Evolutionary conservation across 805 yeast species (phyloP).

Genomic region (Starmerella floris): DNA sequence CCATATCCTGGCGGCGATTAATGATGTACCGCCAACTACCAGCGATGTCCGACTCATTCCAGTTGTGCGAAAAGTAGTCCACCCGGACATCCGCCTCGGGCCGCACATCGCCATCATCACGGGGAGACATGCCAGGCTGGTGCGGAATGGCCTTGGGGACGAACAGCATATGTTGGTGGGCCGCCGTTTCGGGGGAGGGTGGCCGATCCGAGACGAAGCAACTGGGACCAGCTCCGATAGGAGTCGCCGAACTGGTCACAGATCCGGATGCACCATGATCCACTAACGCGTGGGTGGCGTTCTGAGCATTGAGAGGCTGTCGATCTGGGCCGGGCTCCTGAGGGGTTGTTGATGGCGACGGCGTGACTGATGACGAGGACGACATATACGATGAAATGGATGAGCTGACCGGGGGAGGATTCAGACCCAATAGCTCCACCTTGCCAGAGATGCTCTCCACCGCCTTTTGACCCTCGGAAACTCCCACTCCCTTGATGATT

Average conservation of each 20-base stretch:
- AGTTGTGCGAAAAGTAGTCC: constrained; percentile 85
- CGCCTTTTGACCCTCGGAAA: constrained; percentile 15
- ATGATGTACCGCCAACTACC: constrained; percentile 93
- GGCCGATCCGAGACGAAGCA: neutral
- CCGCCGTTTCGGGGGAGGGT: neutral
- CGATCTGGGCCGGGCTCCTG: neutral
- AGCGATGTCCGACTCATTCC: constrained; percentile 90
- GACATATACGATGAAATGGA: neutral
- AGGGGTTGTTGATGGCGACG: no score
- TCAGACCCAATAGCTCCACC: constrained; percentile 5
- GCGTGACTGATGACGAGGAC: neutral
- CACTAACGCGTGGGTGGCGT: neutral
- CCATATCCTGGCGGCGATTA: constrained; percentile 66
- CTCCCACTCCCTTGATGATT: constrained; percentile 2
- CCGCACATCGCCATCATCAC: constrained; percentile 30
- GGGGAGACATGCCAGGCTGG: constrained; percentile 1
- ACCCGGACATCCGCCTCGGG: constrained; percentile 82
- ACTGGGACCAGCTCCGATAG: neutral
- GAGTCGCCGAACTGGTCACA: neutral
- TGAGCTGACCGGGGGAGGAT: neutral
- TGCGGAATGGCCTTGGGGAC: neutral
- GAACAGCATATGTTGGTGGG: neutral
- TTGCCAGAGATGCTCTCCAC: constrained; percentile 16
- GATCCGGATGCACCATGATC: neutral
- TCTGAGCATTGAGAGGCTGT: neutral